Base-by-base conservation (phyloP, 2,329 filamentous ascomycete species). In the Clathrospora elynae region DNA sequence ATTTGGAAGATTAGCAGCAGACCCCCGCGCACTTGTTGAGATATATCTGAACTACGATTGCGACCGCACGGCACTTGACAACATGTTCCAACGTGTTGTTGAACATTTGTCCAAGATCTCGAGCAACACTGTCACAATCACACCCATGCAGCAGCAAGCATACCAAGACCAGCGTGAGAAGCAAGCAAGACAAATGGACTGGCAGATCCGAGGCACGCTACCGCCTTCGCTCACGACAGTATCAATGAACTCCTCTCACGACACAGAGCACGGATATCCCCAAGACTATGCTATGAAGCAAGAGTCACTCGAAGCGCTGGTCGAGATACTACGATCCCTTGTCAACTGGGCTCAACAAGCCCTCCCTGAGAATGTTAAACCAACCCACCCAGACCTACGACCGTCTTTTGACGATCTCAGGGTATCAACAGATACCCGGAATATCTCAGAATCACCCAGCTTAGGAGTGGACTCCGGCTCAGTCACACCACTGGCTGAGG, bases 11-110 rank as follows among this genome's bases (percentile, higher is more conserved):
- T 78, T 99, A 33, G 91, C 87, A 46, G 84, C 83, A 11, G 93
- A 99, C 66, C 89, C 92, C 2, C 82, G 89, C 54, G 91, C 90
- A 0, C 71, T 99, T 34, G 93, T 99, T 11, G 93, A 99, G 71
- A 86, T 91, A 10, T 99, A 99, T 70, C 81, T 99, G 51, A 99
- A 99, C 71, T 99, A 99, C 65, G 93, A 99, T 68, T 99, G 93
- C 72, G 95, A 97, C 63, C 82, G 92, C 47, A 90, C 90, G 26
- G 84, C 84, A 7, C 82, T 97, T 46, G 92, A 97, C 72, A 99
- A 99, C 70, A 93, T 97, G 71, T 99, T 95, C 68, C 93, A 99
- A 71, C 78, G 81, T 57, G 85, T 97, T 39, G 91, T 99, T 35
- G 95, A 99, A 68, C 90, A 97, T 70, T 75, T 99, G 12, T 93